Evolutionary conservation across 2,329 filamentous ascomycete species (phyloP).

Genomic region (Drechmeria coniospora): DNA sequence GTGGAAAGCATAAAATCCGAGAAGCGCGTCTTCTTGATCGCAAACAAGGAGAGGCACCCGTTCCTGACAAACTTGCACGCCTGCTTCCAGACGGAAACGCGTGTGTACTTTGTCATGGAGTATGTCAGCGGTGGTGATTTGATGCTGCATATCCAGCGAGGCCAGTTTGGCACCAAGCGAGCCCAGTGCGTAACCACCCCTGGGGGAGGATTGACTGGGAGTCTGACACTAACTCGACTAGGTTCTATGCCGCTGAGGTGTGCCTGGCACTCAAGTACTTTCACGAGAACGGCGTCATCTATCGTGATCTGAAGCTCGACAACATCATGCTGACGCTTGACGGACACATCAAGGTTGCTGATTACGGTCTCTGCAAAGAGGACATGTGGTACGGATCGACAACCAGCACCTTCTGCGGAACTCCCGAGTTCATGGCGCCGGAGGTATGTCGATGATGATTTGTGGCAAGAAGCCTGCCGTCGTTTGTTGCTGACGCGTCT

Average conservation of each 20-base stretch:
- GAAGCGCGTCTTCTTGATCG: conserved; percentile 92
- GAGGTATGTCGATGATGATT: conserved; percentile 44
- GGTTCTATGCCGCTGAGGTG: conserved; percentile 94
- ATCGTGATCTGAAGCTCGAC: conserved; percentile 86
- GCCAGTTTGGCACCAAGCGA: conserved; percentile 87
- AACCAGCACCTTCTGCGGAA: conserved; percentile 96
- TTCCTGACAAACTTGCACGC: conserved; percentile 92
- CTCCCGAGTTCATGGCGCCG: conserved; percentile 98
- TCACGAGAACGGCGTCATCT: conserved; percentile 98
- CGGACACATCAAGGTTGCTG: conserved; percentile 95
- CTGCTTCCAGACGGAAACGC: conserved; percentile 96
- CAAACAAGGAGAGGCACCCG: conserved; percentile 91
- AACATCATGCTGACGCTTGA: conserved; percentile 89
- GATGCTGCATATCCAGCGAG: conserved; percentile 97
- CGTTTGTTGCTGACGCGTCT: conserved; percentile 13
- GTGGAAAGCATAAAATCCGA: conserved; percentile 96
- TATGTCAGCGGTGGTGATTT: conserved; percentile 97
- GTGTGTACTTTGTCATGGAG: conserved; percentile 99
- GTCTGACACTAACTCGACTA: conserved; percentile 19
- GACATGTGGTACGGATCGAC: conserved; percentile 99
- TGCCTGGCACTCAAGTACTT: conserved; percentile 97
- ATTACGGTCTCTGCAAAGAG: conserved; percentile 98
- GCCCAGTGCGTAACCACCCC: conserved; percentile 58
- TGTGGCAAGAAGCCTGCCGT: neutral
- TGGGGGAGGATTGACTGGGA: neutral